phyloP scores from a whole-genome alignment of 345 rosid species.

The Eucalyptus pauciflora region DNA sequence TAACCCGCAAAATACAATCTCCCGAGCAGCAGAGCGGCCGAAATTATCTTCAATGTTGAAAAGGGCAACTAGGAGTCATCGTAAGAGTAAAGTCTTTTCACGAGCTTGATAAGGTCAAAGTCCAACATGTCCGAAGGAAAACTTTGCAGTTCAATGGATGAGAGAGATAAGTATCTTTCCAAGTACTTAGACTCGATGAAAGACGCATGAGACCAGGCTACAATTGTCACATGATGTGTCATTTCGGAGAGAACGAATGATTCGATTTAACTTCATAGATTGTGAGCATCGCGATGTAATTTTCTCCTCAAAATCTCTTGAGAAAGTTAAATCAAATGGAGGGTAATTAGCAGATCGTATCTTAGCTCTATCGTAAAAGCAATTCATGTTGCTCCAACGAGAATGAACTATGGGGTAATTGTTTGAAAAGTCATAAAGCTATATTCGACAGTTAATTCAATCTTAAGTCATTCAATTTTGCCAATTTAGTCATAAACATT shows the following conservation, averaged over 20 bases:
- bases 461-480: neutral
- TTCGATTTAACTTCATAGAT: neutral
- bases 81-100: neutral
- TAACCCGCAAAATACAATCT: neutral
- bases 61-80: neutral
- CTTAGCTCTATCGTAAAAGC: neutral
- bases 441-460: rapidly evolving
- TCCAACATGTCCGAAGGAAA: neutral
- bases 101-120: neutral
- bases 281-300: neutral
- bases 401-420: rapidly evolving
- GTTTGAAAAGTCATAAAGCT: neutral
- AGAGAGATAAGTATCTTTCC: neutral
- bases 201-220: neutral
- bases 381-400: neutral
- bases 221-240: neutral
- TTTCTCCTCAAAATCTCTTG: too few relatives aligned
- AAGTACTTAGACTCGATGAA: neutral
- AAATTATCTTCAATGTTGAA: neutral
- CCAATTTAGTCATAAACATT: rapidly evolving
- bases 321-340: too few relatives aligned
- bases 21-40: neutral
- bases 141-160: neutral
- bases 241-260: neutral
- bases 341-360: neutral